Percentiles rank a stretch among this genome's conserved stretches.
phyloP scores from a whole-genome alignment of 768 basidiomycete genomes.

The Boletus patriciae region DNA sequence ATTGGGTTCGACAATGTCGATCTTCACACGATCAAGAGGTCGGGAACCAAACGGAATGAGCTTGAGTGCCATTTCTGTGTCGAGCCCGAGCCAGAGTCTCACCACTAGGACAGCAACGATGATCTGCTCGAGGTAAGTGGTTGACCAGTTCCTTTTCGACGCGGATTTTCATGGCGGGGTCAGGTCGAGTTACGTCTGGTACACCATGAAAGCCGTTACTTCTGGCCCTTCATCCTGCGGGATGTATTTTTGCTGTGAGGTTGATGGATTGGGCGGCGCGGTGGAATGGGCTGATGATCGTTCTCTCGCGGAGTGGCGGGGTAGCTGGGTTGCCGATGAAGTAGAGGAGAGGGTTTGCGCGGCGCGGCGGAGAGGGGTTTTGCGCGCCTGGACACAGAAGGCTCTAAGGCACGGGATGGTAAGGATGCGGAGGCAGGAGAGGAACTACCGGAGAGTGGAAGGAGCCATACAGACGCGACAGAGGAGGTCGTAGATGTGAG shows the following conservation, averaged over 20 bases:
- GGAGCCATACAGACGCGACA: background rate
- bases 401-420: background rate
- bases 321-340: conserved; percentile 15
- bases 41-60: background rate
- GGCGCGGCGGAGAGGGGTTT: conserved; percentile 5
- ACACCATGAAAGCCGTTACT: conserved; percentile 16
- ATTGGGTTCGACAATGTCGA: background rate
- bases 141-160: too few species aligned
- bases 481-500: conserved; percentile 7
- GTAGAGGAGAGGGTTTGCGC: conserved; percentile 19
- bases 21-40: background rate
- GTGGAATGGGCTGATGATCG: conserved; percentile 23
- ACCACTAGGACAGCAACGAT: too few species aligned
- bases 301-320: conserved; percentile 4
- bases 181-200: too few species aligned
- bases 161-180: too few species aligned
- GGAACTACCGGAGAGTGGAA: conserved; percentile 1
- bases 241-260: background rate
- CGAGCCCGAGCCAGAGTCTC: too few species aligned
- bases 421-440: background rate
- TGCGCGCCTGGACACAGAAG: background rate
- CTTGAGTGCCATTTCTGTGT: too few species aligned
- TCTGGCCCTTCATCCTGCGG: conserved; percentile 22
- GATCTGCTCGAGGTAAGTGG: too few species aligned
- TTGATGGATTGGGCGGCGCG: background rate